Evolutionary conservation across 2,329 filamentous ascomycete species (phyloP).

Genomic region (Fusarium sterilihyphosum): DNA sequence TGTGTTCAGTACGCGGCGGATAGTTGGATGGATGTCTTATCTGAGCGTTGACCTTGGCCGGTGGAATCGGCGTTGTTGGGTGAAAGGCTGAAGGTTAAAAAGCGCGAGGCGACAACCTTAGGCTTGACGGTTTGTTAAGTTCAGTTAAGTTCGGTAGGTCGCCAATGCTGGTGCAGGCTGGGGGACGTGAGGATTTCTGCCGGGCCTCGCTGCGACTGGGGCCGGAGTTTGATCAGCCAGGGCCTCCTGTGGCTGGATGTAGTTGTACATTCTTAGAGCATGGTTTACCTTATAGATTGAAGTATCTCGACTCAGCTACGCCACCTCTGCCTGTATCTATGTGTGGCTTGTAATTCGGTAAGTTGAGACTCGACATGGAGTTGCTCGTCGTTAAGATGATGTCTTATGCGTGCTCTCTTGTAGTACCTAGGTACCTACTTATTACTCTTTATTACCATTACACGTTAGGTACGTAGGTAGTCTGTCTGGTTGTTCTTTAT

Average conservation of each 20-base stretch:
- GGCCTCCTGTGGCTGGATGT: constrained; percentile 11
- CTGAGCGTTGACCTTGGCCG: constrained; percentile 22
- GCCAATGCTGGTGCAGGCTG: constrained; percentile 6
- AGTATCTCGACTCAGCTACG: constrained; percentile 8
- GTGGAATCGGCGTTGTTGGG: constrained; percentile 15
- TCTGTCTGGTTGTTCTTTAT: neutral
- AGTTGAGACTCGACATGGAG: neutral
- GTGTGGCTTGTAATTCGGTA: constrained; percentile 13
- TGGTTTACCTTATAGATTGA: accelerated
- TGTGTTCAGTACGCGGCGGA: constrained; percentile 29
- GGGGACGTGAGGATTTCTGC: constrained; percentile 42
- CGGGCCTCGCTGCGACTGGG: constrained; percentile 26
- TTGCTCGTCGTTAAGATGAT: neutral
- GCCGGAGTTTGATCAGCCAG: constrained; percentile 27
- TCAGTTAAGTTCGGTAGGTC: neutral
- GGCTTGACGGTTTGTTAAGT: constrained; percentile 31
- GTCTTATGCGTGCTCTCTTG: neutral
- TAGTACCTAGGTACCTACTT: neutral
- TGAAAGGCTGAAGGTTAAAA: constrained; percentile 19
- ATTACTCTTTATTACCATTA: neutral
- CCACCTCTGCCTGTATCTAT: neutral
- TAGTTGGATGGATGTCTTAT: neutral
- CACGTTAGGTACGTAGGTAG: too few species aligned
- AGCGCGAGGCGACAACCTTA: constrained; percentile 26
- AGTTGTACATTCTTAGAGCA: neutral